phyloP scores from a whole-genome alignment of 2,329 filamentous ascomycete genomes.

The Cercospora berteroae region DNA sequence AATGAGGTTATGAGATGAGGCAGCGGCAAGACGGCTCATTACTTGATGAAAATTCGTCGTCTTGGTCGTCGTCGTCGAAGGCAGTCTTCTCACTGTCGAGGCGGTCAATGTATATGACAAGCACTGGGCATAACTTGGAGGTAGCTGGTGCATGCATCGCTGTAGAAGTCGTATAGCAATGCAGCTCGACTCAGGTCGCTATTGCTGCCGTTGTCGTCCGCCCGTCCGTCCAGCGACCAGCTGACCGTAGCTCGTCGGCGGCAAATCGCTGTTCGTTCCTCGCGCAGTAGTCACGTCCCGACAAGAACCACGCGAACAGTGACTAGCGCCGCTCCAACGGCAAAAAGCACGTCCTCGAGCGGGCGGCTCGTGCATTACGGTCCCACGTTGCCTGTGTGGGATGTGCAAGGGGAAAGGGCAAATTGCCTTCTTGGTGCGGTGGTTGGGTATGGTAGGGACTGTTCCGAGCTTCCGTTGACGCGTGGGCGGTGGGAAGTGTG shows the following conservation, averaged over 20 bases:
- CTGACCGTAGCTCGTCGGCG: background rate
- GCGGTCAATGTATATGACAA: background rate
- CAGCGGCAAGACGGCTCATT: background rate
- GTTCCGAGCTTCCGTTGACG: background rate
- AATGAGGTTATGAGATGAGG: background rate
- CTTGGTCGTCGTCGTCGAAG: background rate
- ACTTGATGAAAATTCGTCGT: background rate
- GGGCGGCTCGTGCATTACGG: background rate
- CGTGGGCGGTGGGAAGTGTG: background rate
- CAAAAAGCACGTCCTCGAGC: background rate
- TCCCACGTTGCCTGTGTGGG: background rate
- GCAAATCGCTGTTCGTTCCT: background rate
- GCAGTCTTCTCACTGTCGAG: background rate
- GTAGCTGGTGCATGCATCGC: background rate
- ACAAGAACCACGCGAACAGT: background rate
- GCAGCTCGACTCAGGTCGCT: background rate
- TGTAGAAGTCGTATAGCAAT: background rate
- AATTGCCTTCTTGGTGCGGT: background rate
- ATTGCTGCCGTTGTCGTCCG: background rate
- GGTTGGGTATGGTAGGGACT: background rate
- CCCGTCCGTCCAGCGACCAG: background rate
- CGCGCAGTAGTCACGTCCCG: background rate
- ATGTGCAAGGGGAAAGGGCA: background rate
- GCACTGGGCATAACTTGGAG: background rate
- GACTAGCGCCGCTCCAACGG: background rate